Evolutionary conservation across 805 yeast species (phyloP), one percentile per base, ranked within the genome.

Genomic region (Saturnispora besseyi): DNA sequence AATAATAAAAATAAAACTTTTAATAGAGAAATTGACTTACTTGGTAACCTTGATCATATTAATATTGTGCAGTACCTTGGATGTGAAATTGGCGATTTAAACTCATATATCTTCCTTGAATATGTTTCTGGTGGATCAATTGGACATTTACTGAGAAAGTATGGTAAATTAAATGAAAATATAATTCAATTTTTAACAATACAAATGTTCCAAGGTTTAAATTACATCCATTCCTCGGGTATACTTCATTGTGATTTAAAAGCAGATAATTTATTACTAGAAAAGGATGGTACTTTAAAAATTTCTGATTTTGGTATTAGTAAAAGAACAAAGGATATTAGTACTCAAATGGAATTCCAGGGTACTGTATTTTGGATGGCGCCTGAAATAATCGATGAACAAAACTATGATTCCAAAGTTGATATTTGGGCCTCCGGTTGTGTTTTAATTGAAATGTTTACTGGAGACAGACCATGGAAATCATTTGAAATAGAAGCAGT

Each of bases 351-450:
- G 96, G 90, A 97, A 11, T 64, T 67, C 54, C 96, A 95, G 66
- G 99, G 99, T 24, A 90, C 99, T 0, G 88, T 95, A 1, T 93
- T 90, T 65, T 93, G 99, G 99, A 93, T 93, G 99, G 99, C 99
- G 1, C 99, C 99, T 0, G 99, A 93, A 62, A 96, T 95, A 55
- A 89, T 93, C 46, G 91, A 89, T 62, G 88, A 87, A 51, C 81
- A 81, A 21, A 81, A 79, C 3, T 93, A 93, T 64, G 87, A 95
- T 70, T 99, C 99, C 21, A 93, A 93, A 67, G 89, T 93, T 24
- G 99, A 93, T 66, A 90, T 93, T 37, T 93, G 99, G 99, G 90
- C 98, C 0, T 66, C 91, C 24, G 99, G 99, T 1, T 93, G 99
- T 71, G 96, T 93, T 42, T 95, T 93, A 26, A 65, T 93, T 47